Evolutionary conservation across 495 filamentous ascomycete species (phyloP).

Genomic region (Neurospora tetraspora): DNA sequence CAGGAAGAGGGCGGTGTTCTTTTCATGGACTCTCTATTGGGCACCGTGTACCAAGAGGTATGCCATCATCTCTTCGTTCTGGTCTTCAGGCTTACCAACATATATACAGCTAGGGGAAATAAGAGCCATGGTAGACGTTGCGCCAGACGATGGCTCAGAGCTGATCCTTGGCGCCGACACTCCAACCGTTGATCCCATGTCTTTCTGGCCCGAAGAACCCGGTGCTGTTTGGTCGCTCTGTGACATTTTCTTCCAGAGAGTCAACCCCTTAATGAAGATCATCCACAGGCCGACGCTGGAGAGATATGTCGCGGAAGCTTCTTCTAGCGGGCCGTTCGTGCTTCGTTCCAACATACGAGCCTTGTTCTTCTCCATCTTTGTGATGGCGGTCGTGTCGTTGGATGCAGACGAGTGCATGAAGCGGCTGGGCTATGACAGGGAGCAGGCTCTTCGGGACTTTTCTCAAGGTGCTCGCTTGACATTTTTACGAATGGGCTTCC

Average conservation of each 20-base stretch:
- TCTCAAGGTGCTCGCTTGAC: conserved; percentile 36
- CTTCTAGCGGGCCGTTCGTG: conserved; percentile 20
- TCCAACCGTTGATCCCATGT: conserved; percentile 20
- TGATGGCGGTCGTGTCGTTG: conserved; percentile 35
- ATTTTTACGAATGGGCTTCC: conserved; percentile 38
- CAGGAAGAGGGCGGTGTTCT: conserved; percentile 33
- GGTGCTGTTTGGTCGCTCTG: conserved; percentile 60
- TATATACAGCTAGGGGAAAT: conserved; percentile 32
- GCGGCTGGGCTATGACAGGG: conserved; percentile 36
- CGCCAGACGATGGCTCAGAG: conserved; percentile 32
- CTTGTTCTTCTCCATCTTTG: conserved; percentile 45
- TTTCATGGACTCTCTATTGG: conserved; percentile 37
- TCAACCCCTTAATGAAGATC: conserved; percentile 62
- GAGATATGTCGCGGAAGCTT: conserved; percentile 37
- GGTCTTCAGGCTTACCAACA: neutral
- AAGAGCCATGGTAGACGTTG: conserved; percentile 34
- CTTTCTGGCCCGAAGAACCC: conserved; percentile 48
- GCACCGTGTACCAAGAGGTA: conserved; percentile 34
- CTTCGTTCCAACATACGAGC: conserved; percentile 42
- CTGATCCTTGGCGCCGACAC: conserved; percentile 22
- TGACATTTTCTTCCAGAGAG: conserved; percentile 57
- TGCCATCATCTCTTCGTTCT: conserved; percentile 2
- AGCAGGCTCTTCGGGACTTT: conserved; percentile 29
- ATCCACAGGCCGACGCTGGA: conserved; percentile 57
- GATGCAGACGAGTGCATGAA: conserved; percentile 39